Base-by-base conservation (phyloP, 2,329 filamentous ascomycete species). In the Falciphora oryzae region DNA sequence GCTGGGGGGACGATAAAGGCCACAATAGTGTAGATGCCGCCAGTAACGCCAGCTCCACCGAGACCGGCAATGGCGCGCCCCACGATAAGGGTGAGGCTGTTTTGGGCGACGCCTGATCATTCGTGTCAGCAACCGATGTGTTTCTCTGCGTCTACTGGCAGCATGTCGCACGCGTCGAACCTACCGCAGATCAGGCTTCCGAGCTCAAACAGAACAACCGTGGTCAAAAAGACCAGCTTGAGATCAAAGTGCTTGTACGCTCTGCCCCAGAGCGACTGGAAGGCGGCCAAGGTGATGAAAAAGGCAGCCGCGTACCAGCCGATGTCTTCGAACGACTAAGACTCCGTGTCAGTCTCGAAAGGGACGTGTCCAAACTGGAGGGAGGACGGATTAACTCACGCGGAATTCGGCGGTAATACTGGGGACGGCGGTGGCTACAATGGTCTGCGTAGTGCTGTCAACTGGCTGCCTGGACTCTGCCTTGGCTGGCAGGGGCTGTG, bases 31-130 rank as follows among this genome's bases (percentile, higher is more conserved):
- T 85, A 73, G 3, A 75, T 74, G 0, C 84, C 84, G 22, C 78
- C 82, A 62, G 79, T 76, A 3, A 86, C 67, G 0, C 80, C 84
- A 3, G 83, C 77, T 2, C 75, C 77, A 0, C 84, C 84, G 0
- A 80, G 67, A 0, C 84, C 84, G 0, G 83, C 81, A 4, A 86
- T 73, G 1, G 81, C 80, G 6, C 84, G 78, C 0, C 83, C 84
- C 4, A 81, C 70, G 63, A 87, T 86, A 65, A 87, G 78, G 74
- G 81, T 81, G 0, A 71, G 67, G 0, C 81, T 82, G 22, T 75
- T 81, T 0, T 69, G 73, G 0, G 84, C 79, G 65, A 77, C 66
- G 65, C 73, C 84, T 67, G 84, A 6, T 22, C 86, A 18, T 87
- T 70, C 4, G 83, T 66, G 0, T 80, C 38, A 44, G 38, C 38